Base-by-base conservation (phyloP, 768 basidiomycete species). In the Hydnomerulius pinastri region DNA sequence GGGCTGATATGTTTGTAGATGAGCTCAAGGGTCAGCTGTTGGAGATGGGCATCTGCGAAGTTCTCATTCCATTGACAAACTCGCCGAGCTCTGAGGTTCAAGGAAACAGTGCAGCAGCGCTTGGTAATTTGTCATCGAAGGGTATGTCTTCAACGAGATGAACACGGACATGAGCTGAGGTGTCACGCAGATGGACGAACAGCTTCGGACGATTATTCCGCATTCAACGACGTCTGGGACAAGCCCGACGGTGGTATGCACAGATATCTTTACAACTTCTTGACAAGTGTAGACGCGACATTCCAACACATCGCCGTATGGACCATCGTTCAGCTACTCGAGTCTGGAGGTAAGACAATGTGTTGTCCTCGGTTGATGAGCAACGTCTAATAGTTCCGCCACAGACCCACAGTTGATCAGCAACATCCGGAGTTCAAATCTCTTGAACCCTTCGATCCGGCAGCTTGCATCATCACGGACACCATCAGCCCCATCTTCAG, bases 251-350 rank as follows among this genome's bases (percentile, higher is more conserved):
- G 95, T 17, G 97, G 97, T 36, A 87, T 99, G 79, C 96, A 98
- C 68, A 82, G 81, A 53, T 99, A 99, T 71, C 77, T 99, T 37
- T 87, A 92, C 65, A 83, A 92, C 38, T 99, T 99, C 83, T 72
- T 99, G 59, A 91, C 84, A 35, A 95, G 91, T 63, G 76, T 89
- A 6, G 97, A 99, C 63, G 87, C 92, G 12, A 99, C 97, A 1
- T 99, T 99, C 86, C 95, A 98, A 69, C 97, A 99, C 65, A 99
- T 98, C 55, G 97, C 97, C 28, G 94, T 99, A 37, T 99, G 97
- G 97, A 98, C 97, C 0, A 95, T 98, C 58, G 95, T 98, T 21
- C 97, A 99, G 65, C 73, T 99, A 18, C 77, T 99, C 23, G 97
- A 99, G 67, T 96, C 96, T n/a, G 90, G 92, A 54, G 91, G 89